A percentile compares a stretch with the other conserved stretches of the same genome.
Conservation (phyloP, 257 asterid genomes). For the Solanum corneliomulleri region DNA sequence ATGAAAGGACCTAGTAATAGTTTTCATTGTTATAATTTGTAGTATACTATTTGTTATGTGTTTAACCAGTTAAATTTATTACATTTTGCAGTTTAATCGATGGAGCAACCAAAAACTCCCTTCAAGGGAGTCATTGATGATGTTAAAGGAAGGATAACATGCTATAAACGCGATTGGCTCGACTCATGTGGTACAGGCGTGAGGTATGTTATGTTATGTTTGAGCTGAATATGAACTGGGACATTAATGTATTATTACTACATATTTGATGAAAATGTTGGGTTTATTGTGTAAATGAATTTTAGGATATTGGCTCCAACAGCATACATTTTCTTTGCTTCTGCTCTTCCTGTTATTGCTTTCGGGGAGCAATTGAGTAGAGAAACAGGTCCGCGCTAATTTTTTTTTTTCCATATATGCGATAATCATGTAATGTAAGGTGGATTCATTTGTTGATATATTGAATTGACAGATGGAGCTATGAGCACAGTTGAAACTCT, state of each 20-base stretch:
- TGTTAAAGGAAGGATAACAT: conserved; percentile 30
- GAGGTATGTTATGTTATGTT: conserved; percentile 20
- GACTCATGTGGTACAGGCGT: conserved; percentile 49
- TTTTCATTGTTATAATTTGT: background rate
- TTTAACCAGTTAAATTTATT: background rate
- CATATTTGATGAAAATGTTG: background rate
- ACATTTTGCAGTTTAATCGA: conserved; percentile 8
- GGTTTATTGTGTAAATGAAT: background rate
- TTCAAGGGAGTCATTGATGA: conserved; percentile 26
- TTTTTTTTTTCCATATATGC: background rate
- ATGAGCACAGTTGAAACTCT: conserved; percentile 81
- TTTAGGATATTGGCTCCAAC: conserved; percentile 89
- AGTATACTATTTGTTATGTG: background rate
- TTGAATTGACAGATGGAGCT: conserved; percentile 44
- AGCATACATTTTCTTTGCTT: conserved; percentile 81
- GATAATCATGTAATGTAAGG: background rate
- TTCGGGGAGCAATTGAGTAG: conserved; percentile 88
- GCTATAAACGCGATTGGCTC: conserved; percentile 34
- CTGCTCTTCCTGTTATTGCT: conserved; percentile 90
- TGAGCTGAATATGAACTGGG: background rate
- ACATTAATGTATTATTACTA: background rate
- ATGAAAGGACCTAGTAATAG: background rate
- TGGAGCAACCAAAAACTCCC: conserved; percentile 23
- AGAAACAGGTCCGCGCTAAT: conserved; percentile 44
- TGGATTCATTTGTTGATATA: background rate